phyloP scores from a whole-genome alignment of 306 rosid species.

The Quercus variabilis region DNA sequence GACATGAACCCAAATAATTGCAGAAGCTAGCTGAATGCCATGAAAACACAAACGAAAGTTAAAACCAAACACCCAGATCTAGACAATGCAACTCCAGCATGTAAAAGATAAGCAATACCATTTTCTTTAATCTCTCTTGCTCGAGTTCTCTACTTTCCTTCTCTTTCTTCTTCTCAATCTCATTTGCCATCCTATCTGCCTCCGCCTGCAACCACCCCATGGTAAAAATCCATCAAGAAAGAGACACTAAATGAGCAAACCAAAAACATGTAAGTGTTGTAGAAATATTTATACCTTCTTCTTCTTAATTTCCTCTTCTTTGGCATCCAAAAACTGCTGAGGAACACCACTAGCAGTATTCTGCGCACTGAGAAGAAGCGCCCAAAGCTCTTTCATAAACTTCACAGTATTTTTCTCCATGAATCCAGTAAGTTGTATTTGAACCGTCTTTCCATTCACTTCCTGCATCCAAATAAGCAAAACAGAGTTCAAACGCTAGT shows the following conservation, averaged over 20 bases:
- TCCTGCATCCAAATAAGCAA: conserved; percentile 41
- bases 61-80: conserved; percentile 62
- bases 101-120: conserved; percentile 66
- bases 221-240: conserved; percentile 14
- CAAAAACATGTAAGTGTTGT: conserved; percentile 2
- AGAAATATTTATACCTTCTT: conserved; percentile 55
- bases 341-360: conserved; percentile 93
- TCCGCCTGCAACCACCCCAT: conserved; percentile 61
- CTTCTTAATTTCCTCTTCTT: conserved; percentile 79
- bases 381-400: conserved; percentile 98
- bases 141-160: conserved; percentile 73
- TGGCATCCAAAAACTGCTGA: conserved; percentile 94
- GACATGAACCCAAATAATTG: conserved; percentile 99
- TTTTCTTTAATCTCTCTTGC: conserved; percentile 68
- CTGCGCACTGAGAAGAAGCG: conserved; percentile 88
- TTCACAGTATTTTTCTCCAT: conserved; percentile 95
- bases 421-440: conserved; percentile 91
- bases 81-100: conserved; percentile 64
- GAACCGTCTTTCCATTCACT: conserved; percentile 88
- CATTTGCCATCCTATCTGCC: conserved; percentile 69
- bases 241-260: conserved; percentile 3
- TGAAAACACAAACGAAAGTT: conserved; percentile 82
- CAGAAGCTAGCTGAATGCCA: conserved; percentile 99
- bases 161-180: conserved; percentile 80
- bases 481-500: background rate